These are phyloP conservation scores for Mucor velutinosus DNA, from an alignment of 371 early-diverging fungal species.

Conservation along the genomic window DNA sequence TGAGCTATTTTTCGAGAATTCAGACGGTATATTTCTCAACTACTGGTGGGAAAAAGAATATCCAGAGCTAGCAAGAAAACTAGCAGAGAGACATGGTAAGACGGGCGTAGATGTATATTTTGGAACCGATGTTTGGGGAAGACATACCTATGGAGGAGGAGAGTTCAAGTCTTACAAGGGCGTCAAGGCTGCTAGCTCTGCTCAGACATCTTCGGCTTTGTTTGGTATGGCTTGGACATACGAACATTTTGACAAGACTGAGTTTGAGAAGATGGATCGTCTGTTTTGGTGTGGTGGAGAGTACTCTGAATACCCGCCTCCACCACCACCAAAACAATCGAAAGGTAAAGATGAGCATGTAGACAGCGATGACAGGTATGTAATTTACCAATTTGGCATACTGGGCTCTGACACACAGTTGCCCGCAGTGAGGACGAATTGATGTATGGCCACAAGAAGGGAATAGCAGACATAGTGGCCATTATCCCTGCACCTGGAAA, in stretches of 20 bases:
- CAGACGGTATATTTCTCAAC: conserved; percentile 66
- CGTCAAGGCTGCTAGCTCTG: conserved; percentile 42
- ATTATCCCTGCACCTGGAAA: conserved; percentile 32
- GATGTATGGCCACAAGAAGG: conserved; percentile 17
- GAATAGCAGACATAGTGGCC: conserved; percentile 12
- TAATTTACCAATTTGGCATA: neutral
- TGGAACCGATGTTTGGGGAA: conserved; percentile 72
- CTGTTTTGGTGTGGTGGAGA: conserved; percentile 57
- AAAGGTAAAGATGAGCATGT: neutral
- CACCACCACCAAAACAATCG: neutral
- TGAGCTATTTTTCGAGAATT: conserved; percentile 48
- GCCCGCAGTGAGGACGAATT: conserved; percentile 24
- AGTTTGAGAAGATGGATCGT: conserved; percentile 52
- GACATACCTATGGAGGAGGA: conserved; percentile 66
- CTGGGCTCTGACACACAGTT: neutral
- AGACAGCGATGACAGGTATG: conserved; percentile 17
- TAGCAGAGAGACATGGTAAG: conserved; percentile 36
- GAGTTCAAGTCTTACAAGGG: conserved; percentile 56
- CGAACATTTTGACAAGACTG: conserved; percentile 45
- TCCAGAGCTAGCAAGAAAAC: conserved; percentile 34
- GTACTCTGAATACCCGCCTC: conserved; percentile 25
- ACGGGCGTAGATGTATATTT: conserved; percentile 52
- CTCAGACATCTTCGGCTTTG: conserved; percentile 53
- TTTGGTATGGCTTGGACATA: conserved; percentile 69
- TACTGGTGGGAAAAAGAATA: conserved; percentile 60